Evolutionary conservation across 768 basidiomycete genomes (phyloP).

Genomic region (Mycena crocata): DNA sequence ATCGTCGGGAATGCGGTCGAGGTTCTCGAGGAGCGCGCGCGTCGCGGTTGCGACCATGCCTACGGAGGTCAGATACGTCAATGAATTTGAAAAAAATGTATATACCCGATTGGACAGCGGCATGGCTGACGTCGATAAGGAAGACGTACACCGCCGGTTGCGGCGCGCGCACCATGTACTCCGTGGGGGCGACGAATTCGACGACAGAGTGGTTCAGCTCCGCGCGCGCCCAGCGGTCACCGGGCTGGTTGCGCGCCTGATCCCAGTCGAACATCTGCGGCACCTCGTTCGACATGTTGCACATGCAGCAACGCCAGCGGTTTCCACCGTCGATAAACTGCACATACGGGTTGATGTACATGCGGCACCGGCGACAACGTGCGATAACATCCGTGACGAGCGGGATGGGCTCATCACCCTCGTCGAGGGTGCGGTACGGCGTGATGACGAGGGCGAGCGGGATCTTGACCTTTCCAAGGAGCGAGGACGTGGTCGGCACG

Average conservation of each 20-base stretch:
- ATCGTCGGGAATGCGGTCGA: conserved; percentile 96
- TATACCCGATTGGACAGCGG: conserved; percentile 89
- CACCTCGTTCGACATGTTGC: conserved; percentile 97
- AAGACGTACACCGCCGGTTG: conserved; percentile 98
- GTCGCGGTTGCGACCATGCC: conserved; percentile 99
- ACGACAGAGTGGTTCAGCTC: conserved; percentile 96
- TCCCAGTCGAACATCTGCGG: conserved; percentile 99
- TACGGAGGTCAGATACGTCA: conserved; percentile 37
- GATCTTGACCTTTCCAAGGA: conserved; percentile 90
- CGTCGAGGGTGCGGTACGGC: conserved; percentile 88
- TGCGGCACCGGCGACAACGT: conserved; percentile 93
- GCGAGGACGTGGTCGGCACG: conserved; percentile 90
- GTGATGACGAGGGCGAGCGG: conserved; percentile 91
- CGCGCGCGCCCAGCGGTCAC: conserved; percentile 93
- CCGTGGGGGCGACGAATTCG: conserved; percentile 97
- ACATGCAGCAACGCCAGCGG: conserved; percentile 99
- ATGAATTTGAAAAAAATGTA: conserved; percentile 17
- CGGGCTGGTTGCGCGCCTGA: conserved; percentile 90
- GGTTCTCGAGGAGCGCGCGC: conserved; percentile 93
- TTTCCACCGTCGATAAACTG: conserved; percentile 98
- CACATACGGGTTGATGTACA: conserved; percentile 98
- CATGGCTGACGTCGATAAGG: conserved; percentile 95
- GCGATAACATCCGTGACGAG: conserved; percentile 95
- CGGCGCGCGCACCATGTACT: conserved; percentile 99
- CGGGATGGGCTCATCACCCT: conserved; percentile 88